Base-by-base conservation (phyloP, 139 green algal genomes). In the Chlamydomonas sp. region DNA sequence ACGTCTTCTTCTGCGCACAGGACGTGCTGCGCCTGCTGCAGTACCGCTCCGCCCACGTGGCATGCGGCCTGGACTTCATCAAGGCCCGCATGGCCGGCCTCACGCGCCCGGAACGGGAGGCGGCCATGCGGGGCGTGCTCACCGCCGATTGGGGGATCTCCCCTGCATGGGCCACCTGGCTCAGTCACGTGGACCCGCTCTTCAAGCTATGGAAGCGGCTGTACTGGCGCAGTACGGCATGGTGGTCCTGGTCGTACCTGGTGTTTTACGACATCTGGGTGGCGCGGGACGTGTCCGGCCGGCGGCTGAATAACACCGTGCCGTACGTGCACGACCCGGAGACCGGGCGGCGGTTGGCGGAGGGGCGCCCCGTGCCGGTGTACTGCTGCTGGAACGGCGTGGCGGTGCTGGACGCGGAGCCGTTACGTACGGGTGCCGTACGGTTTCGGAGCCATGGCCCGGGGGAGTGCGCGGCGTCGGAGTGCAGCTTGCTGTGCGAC, bases 351-450 rank as follows among this genome's bases (percentile, higher is more conserved):
- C 80, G 92, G 3, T 67, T 96, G 15, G 66, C 67, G 57, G 63
- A 49, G n/a, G 94, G 94, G 15, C 81, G 91, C 63, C 93, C 94
- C 1, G 84, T 93, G 62, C 90, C 91, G 4, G 92, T 87, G 15
- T 78, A 88, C n/a, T 95, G 93, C 90, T 96, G 94, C 90, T 96
- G 94, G 94, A 96, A 95, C 83, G 94, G 94, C 15, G 81, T 96
- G 16, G 92, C 83, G 2, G 84, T 93, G 18, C 80, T 95, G 58
- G 71, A 87, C 59, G 89, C 94, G 5, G 84, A 73, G 62, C 92
- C 93, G 10, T 91, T 96, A 20, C 49, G 77, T 80, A 4, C n/a
- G 49, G 17, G 8, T 3, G 15, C 14, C 12, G 9, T 94, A 15
- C 63, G 79, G 14, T 94, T 92, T 77, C 62, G 92, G 61, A 49